Base-by-base conservation (phyloP, 352 stramenopile species). In the Pythium brachiatum region DNA sequence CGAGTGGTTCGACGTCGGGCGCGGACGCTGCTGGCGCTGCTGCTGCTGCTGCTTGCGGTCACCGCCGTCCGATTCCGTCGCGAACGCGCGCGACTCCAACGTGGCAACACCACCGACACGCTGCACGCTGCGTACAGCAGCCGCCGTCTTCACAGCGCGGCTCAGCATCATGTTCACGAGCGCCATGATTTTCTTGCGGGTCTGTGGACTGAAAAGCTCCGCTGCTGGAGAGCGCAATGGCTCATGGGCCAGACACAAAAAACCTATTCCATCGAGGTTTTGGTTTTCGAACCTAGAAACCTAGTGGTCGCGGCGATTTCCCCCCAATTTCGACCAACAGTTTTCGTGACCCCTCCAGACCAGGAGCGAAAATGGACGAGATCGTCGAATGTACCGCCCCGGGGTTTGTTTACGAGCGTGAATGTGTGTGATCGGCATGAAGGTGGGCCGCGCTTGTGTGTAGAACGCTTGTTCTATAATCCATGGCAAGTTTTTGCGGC, bases 11-110 rank as follows among this genome's bases (percentile, higher is more conserved):
- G 31, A 9, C 31, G 31, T 64, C 29, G 36, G 52, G 50, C 60
- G 57, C 41, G 41, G 31, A 29, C 12, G 39, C 21, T 29, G 53
- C 46, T 48, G 63, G 61, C 69, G 64, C 23, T 60, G 64, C 55
- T 65, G 70, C 51, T 73, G 39, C 34, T 76, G 56, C 61, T 57
- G 73, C 34, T 72, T 64, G 60, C 60, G 75, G 56, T 39, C 52
- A 29, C 27, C 39, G 29, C 9, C 54, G 26, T 60, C 39, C 38
- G 64, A 62, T 39, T 66, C 55, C 43, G 12, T 68, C 53, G 47
- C 50, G 31, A 66, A 55, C 3, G 60, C 39, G 31, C 60, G 60
- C 50, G 51, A n/a, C 31, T 44, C 34, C 32, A 57, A 21, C n/a
- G n/a, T 15, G 8, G 16, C 60, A 32, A 51, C 32, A n/a, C 39